Percentiles rank a stretch among this genome's conserved stretches.
Evolutionary conservation across 2,329 filamentous ascomycete species (phyloP).

Genomic region (Ramularia endophylla): DNA sequence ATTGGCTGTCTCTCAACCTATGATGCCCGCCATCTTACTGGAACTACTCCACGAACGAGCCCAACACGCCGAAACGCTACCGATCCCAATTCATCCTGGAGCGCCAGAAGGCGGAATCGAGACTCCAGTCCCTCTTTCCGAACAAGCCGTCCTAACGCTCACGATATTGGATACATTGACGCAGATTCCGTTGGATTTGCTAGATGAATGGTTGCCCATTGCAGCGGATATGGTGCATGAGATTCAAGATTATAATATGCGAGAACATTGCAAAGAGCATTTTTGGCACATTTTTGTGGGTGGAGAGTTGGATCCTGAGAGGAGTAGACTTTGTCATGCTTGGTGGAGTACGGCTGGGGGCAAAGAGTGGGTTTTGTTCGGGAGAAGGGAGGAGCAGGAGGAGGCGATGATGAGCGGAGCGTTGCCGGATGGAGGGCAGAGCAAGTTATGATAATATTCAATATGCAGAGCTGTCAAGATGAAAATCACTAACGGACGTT

Average conservation of each 20-base stretch:
- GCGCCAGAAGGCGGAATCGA: constrained; percentile 17
- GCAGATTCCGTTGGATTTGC: constrained; percentile 59
- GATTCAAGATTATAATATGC: constrained; percentile 57
- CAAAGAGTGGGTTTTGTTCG: constrained; percentile 50
- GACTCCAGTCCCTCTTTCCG: constrained; percentile 49
- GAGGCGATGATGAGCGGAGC: constrained; percentile 5
- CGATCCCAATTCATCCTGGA: constrained; percentile 38
- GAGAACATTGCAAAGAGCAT: constrained; percentile 59
- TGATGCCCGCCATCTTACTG: constrained; percentile 72
- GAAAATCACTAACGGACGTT: too few relatives aligned
- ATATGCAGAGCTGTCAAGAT: too few relatives aligned
- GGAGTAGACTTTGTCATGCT: constrained; percentile 68
- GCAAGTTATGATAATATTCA: too few relatives aligned
- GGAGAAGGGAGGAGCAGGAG: constrained; percentile 47
- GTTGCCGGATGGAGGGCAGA: too few relatives aligned
- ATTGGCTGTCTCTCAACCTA: constrained; percentile 65
- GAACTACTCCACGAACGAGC: constrained; percentile 70
- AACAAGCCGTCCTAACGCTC: constrained; percentile 70
- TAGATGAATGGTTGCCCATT: constrained; percentile 76
- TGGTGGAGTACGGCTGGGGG: constrained; percentile 76
- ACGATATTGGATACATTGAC: constrained; percentile 75
- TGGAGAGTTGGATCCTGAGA: constrained; percentile 84
- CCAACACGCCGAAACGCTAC: constrained; percentile 45
- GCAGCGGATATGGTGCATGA: constrained; percentile 61
- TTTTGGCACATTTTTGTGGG: constrained; percentile 72